Evolutionary conservation across 371 early-diverging fungal genomes (phyloP).

Genomic region (Parasitella parasitica): DNA sequence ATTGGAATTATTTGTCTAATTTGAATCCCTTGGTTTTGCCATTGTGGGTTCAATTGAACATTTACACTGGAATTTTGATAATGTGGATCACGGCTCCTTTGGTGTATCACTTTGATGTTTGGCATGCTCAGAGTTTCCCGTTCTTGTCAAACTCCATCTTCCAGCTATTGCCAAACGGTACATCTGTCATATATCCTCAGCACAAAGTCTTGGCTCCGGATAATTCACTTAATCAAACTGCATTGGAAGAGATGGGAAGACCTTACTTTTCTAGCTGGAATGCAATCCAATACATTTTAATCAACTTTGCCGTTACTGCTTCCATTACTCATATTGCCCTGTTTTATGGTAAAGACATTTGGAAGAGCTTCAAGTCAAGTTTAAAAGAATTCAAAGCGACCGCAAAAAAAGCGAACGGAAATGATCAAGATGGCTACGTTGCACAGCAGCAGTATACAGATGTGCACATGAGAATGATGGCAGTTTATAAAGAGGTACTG

Average conservation of each 20-base stretch:
- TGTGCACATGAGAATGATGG: conserved; percentile 2
- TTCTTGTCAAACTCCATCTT: conserved; percentile 44
- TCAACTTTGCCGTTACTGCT: conserved; percentile 52
- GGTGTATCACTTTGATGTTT: conserved; percentile 40
- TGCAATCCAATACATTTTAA: conserved; percentile 33
- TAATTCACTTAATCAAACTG: conserved; percentile 37
- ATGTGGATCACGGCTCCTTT: conserved; percentile 41
- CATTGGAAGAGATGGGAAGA: conserved; percentile 34
- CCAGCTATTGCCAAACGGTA: conserved; percentile 25
- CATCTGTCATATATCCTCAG: conserved; percentile 39
- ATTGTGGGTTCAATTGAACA: conserved; percentile 49
- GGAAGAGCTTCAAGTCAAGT: neutral
- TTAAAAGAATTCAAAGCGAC: neutral
- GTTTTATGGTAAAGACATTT: conserved; percentile 41
- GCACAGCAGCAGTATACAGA: neutral
- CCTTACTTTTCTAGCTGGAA: conserved; percentile 31
- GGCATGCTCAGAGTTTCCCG: conserved; percentile 48
- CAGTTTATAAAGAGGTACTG: neutral
- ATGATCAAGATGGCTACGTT: neutral
- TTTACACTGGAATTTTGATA: conserved; percentile 33
- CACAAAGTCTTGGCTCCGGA: conserved; percentile 33
- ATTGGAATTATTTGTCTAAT: conserved; percentile 47
- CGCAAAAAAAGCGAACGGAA: neutral
- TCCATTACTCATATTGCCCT: conserved; percentile 51
- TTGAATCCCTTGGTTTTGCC: conserved; percentile 73